These are phyloP conservation scores for Pinus tabuliformis DNA, from an alignment of 75 land plant genomes.

Conservation along the genomic window DNA sequence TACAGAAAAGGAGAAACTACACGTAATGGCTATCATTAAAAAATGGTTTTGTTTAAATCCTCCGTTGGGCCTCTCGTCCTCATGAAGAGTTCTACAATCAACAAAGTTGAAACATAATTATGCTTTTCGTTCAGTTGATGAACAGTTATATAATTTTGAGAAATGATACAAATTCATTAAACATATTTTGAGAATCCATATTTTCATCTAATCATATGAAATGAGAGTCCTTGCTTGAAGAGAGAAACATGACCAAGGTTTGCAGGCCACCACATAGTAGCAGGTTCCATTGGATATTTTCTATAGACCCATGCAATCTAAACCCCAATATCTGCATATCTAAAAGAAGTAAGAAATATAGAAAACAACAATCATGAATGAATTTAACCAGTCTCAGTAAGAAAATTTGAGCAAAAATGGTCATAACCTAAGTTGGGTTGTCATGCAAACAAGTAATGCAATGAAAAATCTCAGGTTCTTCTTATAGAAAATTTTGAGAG, in stretches of 20 bases:
- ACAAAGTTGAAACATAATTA: no score
- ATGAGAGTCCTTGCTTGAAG: slow-evolving; percentile 31
- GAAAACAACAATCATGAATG: background rate
- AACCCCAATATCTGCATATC: slow-evolving; percentile 55
- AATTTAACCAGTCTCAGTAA: background rate
- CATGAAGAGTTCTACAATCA: no score
- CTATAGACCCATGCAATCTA: slow-evolving; percentile 73
- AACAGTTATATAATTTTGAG: no score
- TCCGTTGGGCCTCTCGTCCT: no score
- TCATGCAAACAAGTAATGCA: slow-evolving; percentile 13
- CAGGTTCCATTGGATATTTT: slow-evolving; percentile 64
- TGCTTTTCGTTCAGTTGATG: no score
- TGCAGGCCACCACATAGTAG: slow-evolving; percentile 80
- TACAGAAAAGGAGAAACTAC: no score
- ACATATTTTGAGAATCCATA: no score
- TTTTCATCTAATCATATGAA: no score
- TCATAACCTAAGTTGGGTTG: slow-evolving; percentile 23
- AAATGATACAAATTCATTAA: no score
- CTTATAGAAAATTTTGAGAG: slow-evolving; percentile 28
- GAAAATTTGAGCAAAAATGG: no score
- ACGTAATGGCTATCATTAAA: background rate
- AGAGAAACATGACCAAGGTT: slow-evolving; percentile 72
- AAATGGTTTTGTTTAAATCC: no score
- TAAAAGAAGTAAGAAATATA: background rate
- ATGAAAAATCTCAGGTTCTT: slow-evolving; percentile 24